These are phyloP conservation scores for Clavaria fumosa DNA, from an alignment of 768 basidiomycete genomes.

Conservation along the genomic window DNA sequence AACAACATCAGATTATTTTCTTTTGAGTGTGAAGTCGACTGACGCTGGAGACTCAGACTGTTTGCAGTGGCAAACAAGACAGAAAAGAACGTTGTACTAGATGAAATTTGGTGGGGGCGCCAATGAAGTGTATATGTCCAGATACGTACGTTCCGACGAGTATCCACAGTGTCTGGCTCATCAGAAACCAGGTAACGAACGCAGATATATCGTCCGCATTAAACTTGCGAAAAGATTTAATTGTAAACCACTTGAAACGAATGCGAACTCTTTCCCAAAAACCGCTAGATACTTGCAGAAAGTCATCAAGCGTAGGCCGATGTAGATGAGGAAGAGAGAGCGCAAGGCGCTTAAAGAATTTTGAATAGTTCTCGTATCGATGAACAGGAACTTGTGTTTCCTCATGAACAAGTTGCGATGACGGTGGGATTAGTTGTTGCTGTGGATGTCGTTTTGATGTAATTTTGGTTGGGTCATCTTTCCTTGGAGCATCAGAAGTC, in stretches of 20 bases:
- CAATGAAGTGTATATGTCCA: background rate
- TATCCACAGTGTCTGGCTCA: conserved; percentile 95
- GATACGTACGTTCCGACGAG: conserved; percentile 77
- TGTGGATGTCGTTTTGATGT: background rate
- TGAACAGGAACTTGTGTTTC: too few relatives aligned
- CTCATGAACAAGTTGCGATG: too few relatives aligned
- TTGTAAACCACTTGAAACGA: conserved; percentile 96
- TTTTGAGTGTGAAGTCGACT: conserved; percentile 9
- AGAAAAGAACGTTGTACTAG: conserved; percentile 91
- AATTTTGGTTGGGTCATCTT: background rate
- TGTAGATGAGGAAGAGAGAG: conserved; percentile 60
- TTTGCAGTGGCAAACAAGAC: conserved; percentile 83
- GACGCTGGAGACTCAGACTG: conserved; percentile 73
- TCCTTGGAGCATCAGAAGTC: background rate
- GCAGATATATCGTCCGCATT: conserved; percentile 96
- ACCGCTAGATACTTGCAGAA: conserved; percentile 72
- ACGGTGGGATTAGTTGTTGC: conserved; percentile 11
- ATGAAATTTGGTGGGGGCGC: background rate
- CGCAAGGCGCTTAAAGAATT: conserved; percentile 69
- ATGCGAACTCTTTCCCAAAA: conserved; percentile 84
- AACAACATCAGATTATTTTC: conserved; percentile 6
- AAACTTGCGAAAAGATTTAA: conserved; percentile 86
- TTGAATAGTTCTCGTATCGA: conserved; percentile 71
- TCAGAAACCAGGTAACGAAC: conserved; percentile 88
- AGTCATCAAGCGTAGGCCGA: conserved; percentile 78